These are phyloP conservation scores for Sporothrix brasiliensis DNA, from an alignment of 2,329 filamentous ascomycete species.

Conservation along the genomic window DNA sequence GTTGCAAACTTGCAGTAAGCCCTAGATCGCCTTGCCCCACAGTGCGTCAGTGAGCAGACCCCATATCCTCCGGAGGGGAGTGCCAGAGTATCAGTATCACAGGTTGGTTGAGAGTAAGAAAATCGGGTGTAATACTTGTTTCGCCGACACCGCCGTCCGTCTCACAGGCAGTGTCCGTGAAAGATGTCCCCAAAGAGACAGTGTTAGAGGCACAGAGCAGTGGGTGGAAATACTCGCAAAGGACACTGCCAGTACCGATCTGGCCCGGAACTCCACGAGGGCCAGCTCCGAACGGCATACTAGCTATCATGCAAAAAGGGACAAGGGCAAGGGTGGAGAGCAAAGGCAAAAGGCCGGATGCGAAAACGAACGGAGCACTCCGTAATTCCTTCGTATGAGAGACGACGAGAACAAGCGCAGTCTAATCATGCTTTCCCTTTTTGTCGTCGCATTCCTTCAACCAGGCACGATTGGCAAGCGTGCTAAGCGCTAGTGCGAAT, in stretches of 20 bases:
- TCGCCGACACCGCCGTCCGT: too few relatives aligned
- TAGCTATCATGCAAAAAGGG: not conserved
- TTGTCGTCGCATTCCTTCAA: not conserved
- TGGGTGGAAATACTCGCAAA: not conserved
- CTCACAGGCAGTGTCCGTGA: too few relatives aligned
- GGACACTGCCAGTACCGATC: not conserved
- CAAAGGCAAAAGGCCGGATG: not conserved
- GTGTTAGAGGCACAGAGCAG: not conserved
- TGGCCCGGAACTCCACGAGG: not conserved
- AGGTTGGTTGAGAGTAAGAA: too few relatives aligned
- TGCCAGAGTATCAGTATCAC: too few relatives aligned
- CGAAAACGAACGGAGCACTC: not conserved
- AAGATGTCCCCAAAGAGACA: not conserved
- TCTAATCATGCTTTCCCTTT: constrained; percentile 17
- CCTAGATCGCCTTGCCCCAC: constrained; percentile 7
- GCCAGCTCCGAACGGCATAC: not conserved
- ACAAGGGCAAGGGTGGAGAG: not conserved
- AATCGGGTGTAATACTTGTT: too few relatives aligned
- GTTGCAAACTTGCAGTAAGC: not conserved
- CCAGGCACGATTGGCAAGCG: not conserved
- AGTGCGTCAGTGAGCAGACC: too few relatives aligned
- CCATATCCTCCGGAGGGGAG: too few relatives aligned
- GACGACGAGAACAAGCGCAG: not conserved
- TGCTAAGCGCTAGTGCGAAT: constrained; percentile 10
- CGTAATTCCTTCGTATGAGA: not conserved